phyloP scores from a whole-genome alignment of 192 early-diverging fungal genomes.

The Phlyctochytrium bullatum region DNA sequence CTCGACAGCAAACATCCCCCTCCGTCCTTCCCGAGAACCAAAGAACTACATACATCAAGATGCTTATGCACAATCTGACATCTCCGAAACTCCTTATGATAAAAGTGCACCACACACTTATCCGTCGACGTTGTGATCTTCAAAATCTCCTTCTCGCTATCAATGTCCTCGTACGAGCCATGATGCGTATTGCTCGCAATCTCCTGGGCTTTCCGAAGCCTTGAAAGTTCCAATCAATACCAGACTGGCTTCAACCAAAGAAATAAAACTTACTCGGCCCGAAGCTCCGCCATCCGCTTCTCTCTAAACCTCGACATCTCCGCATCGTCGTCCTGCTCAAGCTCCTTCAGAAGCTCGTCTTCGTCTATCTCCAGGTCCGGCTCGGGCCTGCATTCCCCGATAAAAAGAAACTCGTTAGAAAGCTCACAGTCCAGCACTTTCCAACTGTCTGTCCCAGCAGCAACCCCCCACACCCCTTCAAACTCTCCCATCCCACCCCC shows the following conservation, averaged over 20 bases:
- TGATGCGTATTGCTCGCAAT: conserved; percentile 58
- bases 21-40: neutral
- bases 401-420: neutral
- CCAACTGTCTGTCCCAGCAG: too few relatives aligned
- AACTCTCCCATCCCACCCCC: too few relatives aligned
- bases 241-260: neutral
- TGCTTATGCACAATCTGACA: conserved; percentile 94
- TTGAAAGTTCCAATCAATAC: conserved; percentile 25
- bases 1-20: neutral
- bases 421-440: neutral
- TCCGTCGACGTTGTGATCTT: conserved; percentile 69
- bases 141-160: conserved; percentile 81
- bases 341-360: conserved; percentile 76
- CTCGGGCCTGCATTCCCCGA: conserved; percentile 2
- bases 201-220: conserved; percentile 60
- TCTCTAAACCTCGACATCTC: conserved; percentile 74
- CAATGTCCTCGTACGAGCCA: conserved; percentile 74
- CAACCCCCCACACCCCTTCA: too few relatives aligned
- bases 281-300: conserved; percentile 77
- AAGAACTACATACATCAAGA: conserved; percentile 51
- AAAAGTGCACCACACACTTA: conserved; percentile 81
- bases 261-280: conserved; percentile 68
- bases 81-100: conserved; percentile 87
- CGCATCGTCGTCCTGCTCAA: conserved; percentile 78
- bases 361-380: conserved; percentile 52